Evolutionary conservation across 2,329 filamentous ascomycete species (phyloP).

Genomic region (Claviceps paspali): DNA sequence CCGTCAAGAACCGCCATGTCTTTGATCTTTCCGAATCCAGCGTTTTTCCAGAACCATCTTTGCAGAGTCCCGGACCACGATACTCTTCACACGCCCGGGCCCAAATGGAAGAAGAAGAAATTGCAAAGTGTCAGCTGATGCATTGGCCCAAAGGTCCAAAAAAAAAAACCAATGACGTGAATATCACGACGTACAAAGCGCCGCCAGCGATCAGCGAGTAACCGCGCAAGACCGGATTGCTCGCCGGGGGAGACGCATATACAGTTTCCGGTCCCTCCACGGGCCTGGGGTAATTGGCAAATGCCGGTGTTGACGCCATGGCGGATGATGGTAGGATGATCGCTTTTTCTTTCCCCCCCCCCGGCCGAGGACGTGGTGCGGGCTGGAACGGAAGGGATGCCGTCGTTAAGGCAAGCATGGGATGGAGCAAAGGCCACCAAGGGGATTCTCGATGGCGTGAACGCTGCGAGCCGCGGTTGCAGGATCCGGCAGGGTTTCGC

Average conservation of each 20-base stretch:
- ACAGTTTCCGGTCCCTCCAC: slow-evolving; percentile 21
- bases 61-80: slow-evolving; percentile 46
- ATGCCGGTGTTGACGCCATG: slow-evolving; percentile 10
- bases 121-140: not conserved
- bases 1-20: slow-evolving; percentile 31
- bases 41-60: slow-evolving; percentile 54
- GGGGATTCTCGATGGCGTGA: too few species aligned
- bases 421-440: too few species aligned
- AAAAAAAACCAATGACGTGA: not conserved
- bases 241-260: slow-evolving; percentile 24
- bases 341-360: too few species aligned
- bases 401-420: too few species aligned
- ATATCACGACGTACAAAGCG: slow-evolving; percentile 4
- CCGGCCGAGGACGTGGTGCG: too few species aligned
- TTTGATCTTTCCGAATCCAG: slow-evolving; percentile 35
- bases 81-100: slow-evolving; percentile 31
- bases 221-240: slow-evolving; percentile 59
- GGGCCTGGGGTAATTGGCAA: slow-evolving; percentile 28
- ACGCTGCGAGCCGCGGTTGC: too few species aligned
- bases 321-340: not conserved
- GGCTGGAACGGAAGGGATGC: too few species aligned
- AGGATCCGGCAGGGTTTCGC: too few species aligned
- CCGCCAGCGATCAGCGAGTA: slow-evolving; percentile 29
- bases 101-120: not conserved
- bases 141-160: too few species aligned